Evolutionary conservation across 148 eudicot species (phyloP), one percentile per base, ranked within the genome.

Genomic region (Rhododendron ferrugineum): DNA sequence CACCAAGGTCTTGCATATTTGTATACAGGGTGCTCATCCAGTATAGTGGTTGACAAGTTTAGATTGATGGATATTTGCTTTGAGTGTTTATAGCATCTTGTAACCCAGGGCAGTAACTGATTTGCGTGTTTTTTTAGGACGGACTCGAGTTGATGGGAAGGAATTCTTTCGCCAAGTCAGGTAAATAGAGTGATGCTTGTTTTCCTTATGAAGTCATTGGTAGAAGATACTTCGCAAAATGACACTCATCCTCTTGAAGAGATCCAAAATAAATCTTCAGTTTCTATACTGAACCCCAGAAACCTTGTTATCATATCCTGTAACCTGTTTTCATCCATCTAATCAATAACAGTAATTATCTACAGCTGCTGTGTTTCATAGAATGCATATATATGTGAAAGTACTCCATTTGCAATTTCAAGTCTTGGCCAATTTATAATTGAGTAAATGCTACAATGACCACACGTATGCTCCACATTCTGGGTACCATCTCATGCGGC

Each of bases 101-200:
- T 34, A 18, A 47, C 54, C 5, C 73, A 28, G 22, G 47, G 8
- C 32, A n/a, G 44, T 88, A 28, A 56, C 68, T 20, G 5, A 23
- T 76, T 75, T 82, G 82, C 56, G 4, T 50, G 9, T 28, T 82
- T 56, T 85, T 93, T 73, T 85, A 95, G 99, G 93, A 84, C 91
- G 97, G 86, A 80, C 98, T 64, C 93, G 99, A 47, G 98, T 97
- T 85, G 99, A 96, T 90, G 99, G 98, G 46, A 96, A 97, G 88
- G 99, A 97, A 83, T 95, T 97, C 89, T 97, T 97, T 84, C 97
- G 99, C 78, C 98, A 94, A 97, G 99, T 97, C 90, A 97, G 99
- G 96, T 93, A 92, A 85, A 50, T 64, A 37, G 47, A 2, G 4
- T 37, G 32, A 44, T 40, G 52, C 36, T 42, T 44, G 37, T 46